Base-by-base conservation (phyloP, 441 rosid genomes). In the Populus hybrid region DNA sequence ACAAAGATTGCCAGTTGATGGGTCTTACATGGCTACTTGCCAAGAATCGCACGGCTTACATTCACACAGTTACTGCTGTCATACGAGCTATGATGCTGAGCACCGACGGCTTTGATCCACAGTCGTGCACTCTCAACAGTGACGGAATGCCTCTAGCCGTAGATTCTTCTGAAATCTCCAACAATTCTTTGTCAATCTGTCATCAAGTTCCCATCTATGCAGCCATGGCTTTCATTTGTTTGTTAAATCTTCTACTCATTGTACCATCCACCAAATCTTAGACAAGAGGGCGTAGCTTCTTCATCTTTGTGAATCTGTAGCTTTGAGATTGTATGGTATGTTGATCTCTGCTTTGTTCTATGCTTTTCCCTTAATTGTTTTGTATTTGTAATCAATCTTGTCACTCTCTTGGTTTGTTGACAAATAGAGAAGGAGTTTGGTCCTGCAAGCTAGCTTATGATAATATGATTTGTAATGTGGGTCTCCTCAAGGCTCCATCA, bases 1-100 rank as follows among this genome's bases (percentile, higher is more conserved):
- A 89, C 86, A 93, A 90, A 82, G 97, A 95, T 78, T 95, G 99
- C 86, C 89, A 89, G 64, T 86, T 93, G 63, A 95, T 95, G 99
- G 99, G 97, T 72, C 90, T 95, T 59, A 92, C 99, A 63, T 95
- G 99, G 99, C 98, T 95, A 24, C 93, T 95, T 5, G 90, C 93
- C 64, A 92, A 88, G 85, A 88, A 93, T 70, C 93, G 92, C 28
- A 80, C 91, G 0, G 90, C 98, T 35, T 95, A 95, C 85, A 88
- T 93, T 26, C 26, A 26, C 26, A 26, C 26, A 26, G 26, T 26
- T 26, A 26, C 26, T 26, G 26, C 26, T 1, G 97, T 93, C 59
- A 79, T 95, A 32, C 88, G 98, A 32, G 98, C 97, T 6, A 82
- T 92, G 74, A 91, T 95, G 96, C 84, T 86, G 83, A 89, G 82